phyloP scores from a whole-genome alignment of 2,329 filamentous ascomycete species.

The Sporothrix dimorphospora region DNA sequence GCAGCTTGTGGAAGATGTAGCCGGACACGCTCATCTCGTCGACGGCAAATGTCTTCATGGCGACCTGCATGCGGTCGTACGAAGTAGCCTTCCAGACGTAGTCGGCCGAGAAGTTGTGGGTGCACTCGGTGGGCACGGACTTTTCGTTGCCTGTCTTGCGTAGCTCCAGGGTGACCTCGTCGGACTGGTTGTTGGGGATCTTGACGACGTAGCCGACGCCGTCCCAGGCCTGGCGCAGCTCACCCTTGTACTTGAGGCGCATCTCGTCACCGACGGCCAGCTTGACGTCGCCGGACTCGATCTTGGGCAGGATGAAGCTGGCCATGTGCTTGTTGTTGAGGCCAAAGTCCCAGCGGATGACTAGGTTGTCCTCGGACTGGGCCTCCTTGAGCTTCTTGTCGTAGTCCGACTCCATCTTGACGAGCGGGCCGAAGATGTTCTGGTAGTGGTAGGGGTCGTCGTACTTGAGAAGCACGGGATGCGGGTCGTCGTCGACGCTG shows the following conservation, averaged over 20 bases:
- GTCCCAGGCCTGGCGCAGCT: conserved; percentile 90
- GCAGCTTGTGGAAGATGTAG: conserved; percentile 96
- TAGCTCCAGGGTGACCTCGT: conserved; percentile 94
- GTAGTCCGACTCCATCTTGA: conserved; percentile 99
- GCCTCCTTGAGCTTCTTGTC: conserved; percentile 98
- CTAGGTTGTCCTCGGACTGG: conserved; percentile 92
- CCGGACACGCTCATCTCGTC: conserved; percentile 98
- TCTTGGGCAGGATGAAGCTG: conserved; percentile 93
- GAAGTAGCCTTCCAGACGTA: conserved; percentile 99
- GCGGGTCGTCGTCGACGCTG: conserved; percentile 91
- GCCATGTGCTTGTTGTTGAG: conserved; percentile 97
- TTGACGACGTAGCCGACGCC: conserved; percentile 99
- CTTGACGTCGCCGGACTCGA: conserved; percentile 97
- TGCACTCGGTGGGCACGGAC: conserved; percentile 91
- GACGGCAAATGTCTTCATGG: conserved; percentile 98
- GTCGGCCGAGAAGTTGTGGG: conserved; percentile 96
- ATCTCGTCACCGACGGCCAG: conserved; percentile 97
- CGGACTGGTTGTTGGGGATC: conserved; percentile 98
- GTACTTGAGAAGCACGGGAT: conserved; percentile 88
- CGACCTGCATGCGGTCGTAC: conserved; percentile 98
- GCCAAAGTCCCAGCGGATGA: conserved; percentile 92
- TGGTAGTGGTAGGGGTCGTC: conserved; percentile 98
- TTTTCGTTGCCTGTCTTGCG: conserved; percentile 96
- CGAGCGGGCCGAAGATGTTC: conserved; percentile 95
- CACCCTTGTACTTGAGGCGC: conserved; percentile 94